Conservation (phyloP, 1,284 basidiomycete genomes). For the Wallemia mellicola region DNA sequence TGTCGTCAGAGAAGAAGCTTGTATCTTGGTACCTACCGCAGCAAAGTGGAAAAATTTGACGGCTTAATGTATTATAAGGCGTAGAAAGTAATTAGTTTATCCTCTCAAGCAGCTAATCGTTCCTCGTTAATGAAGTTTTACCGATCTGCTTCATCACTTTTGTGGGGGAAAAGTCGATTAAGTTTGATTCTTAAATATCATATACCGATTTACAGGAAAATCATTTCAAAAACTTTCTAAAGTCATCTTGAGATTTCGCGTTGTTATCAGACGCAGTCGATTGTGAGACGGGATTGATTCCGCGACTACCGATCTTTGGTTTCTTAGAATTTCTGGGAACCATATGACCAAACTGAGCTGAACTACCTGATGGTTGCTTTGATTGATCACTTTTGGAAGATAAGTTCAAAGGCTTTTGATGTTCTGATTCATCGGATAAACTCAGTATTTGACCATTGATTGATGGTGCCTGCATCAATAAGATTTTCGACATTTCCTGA, state of each 20-base stretch:
- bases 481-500: neutral
- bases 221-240: neutral
- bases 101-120: too few species aligned
- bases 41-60: constrained; percentile 1
- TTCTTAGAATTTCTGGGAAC: neutral
- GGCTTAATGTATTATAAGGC: too few species aligned
- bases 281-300: neutral
- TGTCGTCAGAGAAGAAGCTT: neutral
- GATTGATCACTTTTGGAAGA: neutral
- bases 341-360: neutral
- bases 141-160: neutral
- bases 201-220: too few species aligned
- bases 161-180: too few species aligned
- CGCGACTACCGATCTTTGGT: neutral
- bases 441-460: neutral
- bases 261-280: neutral
- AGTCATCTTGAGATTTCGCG: neutral
- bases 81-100: too few species aligned
- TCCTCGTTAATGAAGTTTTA: neutral
- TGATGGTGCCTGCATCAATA: neutral
- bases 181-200: too few species aligned
- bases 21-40: too few species aligned
- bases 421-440: neutral
- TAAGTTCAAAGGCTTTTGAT: neutral
- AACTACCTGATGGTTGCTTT: neutral